Base-by-base conservation (phyloP, 148 eudicot genomes). In the Chenopodium berlandieri region DNA sequence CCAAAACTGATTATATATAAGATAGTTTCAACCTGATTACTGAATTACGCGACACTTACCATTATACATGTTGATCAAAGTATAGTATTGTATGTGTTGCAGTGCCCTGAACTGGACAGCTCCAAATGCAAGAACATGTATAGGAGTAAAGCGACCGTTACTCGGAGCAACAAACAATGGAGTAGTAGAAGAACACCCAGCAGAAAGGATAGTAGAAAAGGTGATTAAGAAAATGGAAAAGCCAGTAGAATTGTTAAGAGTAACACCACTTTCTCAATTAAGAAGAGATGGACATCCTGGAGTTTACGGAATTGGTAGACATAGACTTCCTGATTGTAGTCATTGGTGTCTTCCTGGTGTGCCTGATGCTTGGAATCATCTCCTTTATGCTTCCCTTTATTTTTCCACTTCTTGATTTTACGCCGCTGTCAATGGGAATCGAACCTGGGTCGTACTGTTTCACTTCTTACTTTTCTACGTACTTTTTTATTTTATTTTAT, bases 301-400 rank as follows among this genome's bases (percentile, higher is more conserved):
- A 37, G 37, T 70, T 3, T 85, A 88, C 25, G 90, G 90, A 9
- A 62, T 73, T 12, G 85, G 80, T n/a, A 91, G 90, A 2, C 85
- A 80, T 58, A 69, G 76, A 9, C 69, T 83, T 54, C 85, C 82
- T 8, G 94, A 91, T 81, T 91, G 94, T n/a, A 89, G 88, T 70
- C 94, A 91, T 75, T 91, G 94, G 94, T 91, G 94, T 13, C 90
- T 91, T 4, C 86, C 90, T 48, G 94, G 94, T 52, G 88, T 91
- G 11, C 91, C 94, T 3, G 92, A 91, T 87, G 71, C 89, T 76
- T 91, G 94, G 94, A 91, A 91, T 76, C 88, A 86, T 58, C 86
- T 91, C 27, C 83, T 91, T 7, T 88, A 87, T 75, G 86, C 85
- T 47, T 80, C 80, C 40, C 86, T 37, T 37, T 37, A 37, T 37